Evolutionary conservation across 345 rosid genomes (phyloP), one percentile per base, ranked within the genome.

Genomic region (Aquilaria malaccensis): DNA sequence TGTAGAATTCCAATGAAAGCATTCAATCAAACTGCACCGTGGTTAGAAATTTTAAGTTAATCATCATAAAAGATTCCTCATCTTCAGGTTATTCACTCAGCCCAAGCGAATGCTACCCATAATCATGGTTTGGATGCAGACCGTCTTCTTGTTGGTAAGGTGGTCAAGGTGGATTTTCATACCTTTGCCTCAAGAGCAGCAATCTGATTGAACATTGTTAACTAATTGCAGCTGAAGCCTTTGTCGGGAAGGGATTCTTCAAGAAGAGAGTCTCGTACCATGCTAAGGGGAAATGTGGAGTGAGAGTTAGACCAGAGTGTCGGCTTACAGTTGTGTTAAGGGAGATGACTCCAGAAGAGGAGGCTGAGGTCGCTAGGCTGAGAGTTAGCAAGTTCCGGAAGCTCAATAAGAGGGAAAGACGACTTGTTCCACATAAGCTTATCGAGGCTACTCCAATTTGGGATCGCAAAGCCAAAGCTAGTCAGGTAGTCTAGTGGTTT

Each of bases 51-150:
- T 52, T 37, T 9, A 37, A 9, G 43, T 9, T 2, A 0, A 37
- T 10, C 45, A 30, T 61, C 4, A 53, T 55, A 52, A 45, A 58
- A 65, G 13, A 48, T 48, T 56, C 4, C 4, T 69, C 37, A 0
- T 55, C 29, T 65, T 62, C 67, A 89, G 96, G 96, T 94, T 74
- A 81, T 94, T 61, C 99, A 86, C 76, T 89, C 96, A 11, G 97
- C 96, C 33, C 77, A 88, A 68, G 97, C 95, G 56, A 88, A 94
- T 75, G 99, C 99, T 52, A 65, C 83, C 41, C 97, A 94, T 65
- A 94, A 94, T 74, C 96, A 94, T 74, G 96, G 93, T 56, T 65
- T 94, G 68, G 86, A 94, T 76, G 78, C 89, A 6, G 90, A 85
- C 13, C 83, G 86, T 67, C 96, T 90, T 57, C 86, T 90, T 52